A percentile compares a stretch with the other conserved stretches of the same genome.
phyloP scores from a whole-genome alignment of 441 rosid species.

The Macaranga tanarius region DNA sequence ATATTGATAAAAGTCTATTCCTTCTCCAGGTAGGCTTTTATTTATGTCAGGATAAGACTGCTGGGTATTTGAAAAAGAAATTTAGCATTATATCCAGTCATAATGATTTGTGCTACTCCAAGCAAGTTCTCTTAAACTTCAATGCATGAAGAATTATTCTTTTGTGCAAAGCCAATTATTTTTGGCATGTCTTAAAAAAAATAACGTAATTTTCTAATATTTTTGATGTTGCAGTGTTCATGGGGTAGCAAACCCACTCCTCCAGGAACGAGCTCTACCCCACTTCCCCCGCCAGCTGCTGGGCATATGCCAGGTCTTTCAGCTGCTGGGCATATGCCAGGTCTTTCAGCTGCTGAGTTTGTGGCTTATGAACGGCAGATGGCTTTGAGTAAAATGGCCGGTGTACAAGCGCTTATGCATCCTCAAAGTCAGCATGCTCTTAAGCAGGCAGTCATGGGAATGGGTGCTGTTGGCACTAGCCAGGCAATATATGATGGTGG shows the following conservation, averaged over 20 bases:
- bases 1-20: neutral
- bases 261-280: slow-evolving; percentile 63
- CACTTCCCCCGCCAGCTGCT: slow-evolving; percentile 66
- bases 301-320: slow-evolving; percentile 46
- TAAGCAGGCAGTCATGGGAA: slow-evolving; percentile 63
- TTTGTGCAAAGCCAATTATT: neutral
- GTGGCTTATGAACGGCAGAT: slow-evolving; percentile 59
- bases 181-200: neutral
- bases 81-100: neutral
- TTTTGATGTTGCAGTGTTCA: slow-evolving; percentile 56
- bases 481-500: slow-evolving; percentile 69
- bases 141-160: neutral
- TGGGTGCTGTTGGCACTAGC: slow-evolving; percentile 53
- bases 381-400: slow-evolving; percentile 56
- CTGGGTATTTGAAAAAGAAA: neutral
- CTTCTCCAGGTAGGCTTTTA: too few species aligned
- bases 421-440: slow-evolving; percentile 67
- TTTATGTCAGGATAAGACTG: neutral
- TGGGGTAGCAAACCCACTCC: slow-evolving; percentile 92
- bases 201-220: slow-evolving; percentile 7
- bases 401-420: slow-evolving; percentile 60
- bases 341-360: slow-evolving; percentile 50
- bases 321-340: slow-evolving; percentile 44
- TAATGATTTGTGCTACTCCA: neutral
- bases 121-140: neutral